phyloP scores from a whole-genome alignment of 2,329 filamentous ascomycete genomes.

The Pseudocercospora vitis region DNA sequence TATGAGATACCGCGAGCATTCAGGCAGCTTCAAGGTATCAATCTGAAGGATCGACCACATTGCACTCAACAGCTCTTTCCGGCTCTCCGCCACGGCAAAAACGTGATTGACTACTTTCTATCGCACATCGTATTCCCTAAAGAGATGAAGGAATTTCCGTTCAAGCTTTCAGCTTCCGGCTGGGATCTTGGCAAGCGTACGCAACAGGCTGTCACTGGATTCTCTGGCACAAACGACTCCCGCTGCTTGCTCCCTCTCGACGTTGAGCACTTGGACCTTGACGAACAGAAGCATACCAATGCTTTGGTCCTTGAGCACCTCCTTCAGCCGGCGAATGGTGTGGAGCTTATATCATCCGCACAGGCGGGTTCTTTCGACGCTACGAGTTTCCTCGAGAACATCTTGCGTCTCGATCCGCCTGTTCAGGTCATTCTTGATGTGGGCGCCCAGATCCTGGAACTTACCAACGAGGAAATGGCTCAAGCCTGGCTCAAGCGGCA shows the following conservation, averaged over 20 bases:
- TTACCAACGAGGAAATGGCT: conserved; percentile 58
- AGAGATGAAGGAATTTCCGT: conserved; percentile 63
- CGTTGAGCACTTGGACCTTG: conserved; percentile 62
- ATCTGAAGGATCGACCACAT: conserved; percentile 29
- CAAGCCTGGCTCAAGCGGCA: conserved; percentile 52
- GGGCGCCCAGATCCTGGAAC: conserved; percentile 67
- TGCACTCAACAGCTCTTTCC: conserved; percentile 36
- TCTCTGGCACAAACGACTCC: conserved; percentile 71
- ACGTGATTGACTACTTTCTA: conserved; percentile 64
- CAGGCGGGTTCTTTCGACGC: conserved; percentile 25
- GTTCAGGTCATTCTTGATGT: conserved; percentile 67
- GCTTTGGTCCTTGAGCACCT: conserved; percentile 63
- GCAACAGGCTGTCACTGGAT: conserved; percentile 64
- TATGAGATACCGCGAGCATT: conserved; percentile 24
- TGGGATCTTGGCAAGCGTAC: conserved; percentile 62
- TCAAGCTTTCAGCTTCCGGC: conserved; percentile 64
- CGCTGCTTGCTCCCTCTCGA: conserved; percentile 60
- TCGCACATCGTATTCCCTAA: conserved; percentile 65
- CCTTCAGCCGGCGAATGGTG: conserved; percentile 53
- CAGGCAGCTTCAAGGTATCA: conserved; percentile 29
- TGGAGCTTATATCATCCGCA: conserved; percentile 19
- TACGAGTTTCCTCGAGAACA: conserved; percentile 46
- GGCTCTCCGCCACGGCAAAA: conserved; percentile 53
- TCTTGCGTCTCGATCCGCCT: conserved; percentile 43
- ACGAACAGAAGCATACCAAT: conserved; percentile 61